Evolutionary conservation across 192 early-diverging fungal genomes (phyloP), one percentile per base, ranked within the genome.

Genomic region (Coemansia sp.): DNA sequence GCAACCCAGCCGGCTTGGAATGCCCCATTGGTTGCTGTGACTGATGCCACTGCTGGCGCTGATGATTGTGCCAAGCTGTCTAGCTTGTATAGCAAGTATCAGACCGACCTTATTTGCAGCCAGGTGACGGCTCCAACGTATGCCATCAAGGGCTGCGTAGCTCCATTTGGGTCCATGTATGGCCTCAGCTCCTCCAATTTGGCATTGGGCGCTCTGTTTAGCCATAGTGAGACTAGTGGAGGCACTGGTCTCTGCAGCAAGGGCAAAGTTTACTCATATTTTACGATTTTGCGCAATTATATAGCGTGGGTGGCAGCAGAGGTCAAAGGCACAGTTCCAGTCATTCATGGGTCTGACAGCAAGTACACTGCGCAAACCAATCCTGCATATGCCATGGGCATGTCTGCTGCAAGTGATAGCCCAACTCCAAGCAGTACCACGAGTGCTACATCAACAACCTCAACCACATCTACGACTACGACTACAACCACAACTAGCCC

Each of bases 271-370:
- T 53, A 53, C 11, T 53, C 49, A 4, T 53, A 53, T 31, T 53
- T 29, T 14, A 53, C 27, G 14, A 17, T 53, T 53, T 53, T 53
- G 49, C 49, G 49, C 49, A 53, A 53, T 31, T 53, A 53, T 31
- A 22, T 53, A 15, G 49, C 49, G 6, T 53, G 49, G 49, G 49
- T 53, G 15, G 15, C 49, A 3, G 27, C 24, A 14, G 49, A 53
- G 27, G 49, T 53, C 1, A 25, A 25, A 5, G 12, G 27, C 49
- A 24, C 11, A 31, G 49, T 53, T 27, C 27, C 49, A 31, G 49
- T 53, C 8, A 24, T 53, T 53, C 49, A 53, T 53, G 49, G 49
- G 4, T 14, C 49, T 4, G 49, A 53, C 49, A 53, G 27, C 49
- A 53, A 29, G 27, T 53, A 53, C 19, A 14, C 49, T 14, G 25